Conservation (phyloP, 345 rosid species). For the Eucalyptus globulus region DNA sequence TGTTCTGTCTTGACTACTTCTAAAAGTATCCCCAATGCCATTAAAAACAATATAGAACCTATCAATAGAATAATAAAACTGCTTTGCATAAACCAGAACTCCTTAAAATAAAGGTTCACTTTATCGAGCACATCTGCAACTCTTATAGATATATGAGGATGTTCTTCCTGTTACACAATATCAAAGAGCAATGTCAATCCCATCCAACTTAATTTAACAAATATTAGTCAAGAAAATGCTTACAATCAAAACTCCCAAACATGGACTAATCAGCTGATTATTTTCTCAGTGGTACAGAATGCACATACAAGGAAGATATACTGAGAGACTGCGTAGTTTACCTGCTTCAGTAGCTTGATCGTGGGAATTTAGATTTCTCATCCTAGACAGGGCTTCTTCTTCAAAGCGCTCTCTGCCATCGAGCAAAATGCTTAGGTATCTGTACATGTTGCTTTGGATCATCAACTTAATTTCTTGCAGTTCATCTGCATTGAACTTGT, state of each 20-base stretch:
- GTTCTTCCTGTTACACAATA: background rate
- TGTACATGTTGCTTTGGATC: slow-evolving; percentile 96
- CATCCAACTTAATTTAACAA: background rate
- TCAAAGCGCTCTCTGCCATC: slow-evolving; percentile 98
- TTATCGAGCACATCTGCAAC: background rate
- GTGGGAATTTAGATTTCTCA: slow-evolving; percentile 15
- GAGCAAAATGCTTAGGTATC: slow-evolving; percentile 86
- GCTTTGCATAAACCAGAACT: background rate
- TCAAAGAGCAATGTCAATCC: background rate
- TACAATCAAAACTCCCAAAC: background rate
- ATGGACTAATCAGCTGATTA: background rate
- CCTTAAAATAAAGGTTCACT: background rate
- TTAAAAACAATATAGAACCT: background rate
- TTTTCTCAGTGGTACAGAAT: background rate
- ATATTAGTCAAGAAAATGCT: background rate
- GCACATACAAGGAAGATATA: background rate
- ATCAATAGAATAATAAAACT: background rate
- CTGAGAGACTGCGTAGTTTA: background rate
- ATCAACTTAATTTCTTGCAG: slow-evolving; percentile 83
- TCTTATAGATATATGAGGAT: background rate
- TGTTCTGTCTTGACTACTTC: background rate
- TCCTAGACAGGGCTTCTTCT: slow-evolving; percentile 62
- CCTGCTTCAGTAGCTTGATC: slow-evolving; percentile 44
- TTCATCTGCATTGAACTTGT: slow-evolving; percentile 70
- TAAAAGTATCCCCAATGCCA: background rate